Evolutionary conservation across 1,284 basidiomycete genomes (phyloP).

Genomic region (Rhodotorula mucilaginosa): DNA sequence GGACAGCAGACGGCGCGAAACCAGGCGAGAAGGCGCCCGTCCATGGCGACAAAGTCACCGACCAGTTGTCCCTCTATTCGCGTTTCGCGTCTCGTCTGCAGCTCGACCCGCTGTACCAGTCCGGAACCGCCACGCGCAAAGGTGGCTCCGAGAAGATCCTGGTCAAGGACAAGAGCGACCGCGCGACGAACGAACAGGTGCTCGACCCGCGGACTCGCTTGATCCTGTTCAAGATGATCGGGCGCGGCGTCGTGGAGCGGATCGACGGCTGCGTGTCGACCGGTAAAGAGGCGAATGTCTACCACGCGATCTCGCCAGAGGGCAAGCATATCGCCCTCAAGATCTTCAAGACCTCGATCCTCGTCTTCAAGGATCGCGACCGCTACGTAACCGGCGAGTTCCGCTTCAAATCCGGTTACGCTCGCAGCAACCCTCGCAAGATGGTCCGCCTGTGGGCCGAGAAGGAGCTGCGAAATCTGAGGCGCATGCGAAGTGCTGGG

Average conservation of each 20-base stretch:
- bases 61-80: slow-evolving; percentile 66
- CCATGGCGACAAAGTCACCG: slow-evolving; percentile 48
- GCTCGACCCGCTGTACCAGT: slow-evolving; percentile 61
- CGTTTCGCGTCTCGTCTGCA: slow-evolving; percentile 59
- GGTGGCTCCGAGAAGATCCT: slow-evolving; percentile 80
- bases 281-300: slow-evolving; percentile 75
- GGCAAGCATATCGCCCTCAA: slow-evolving; percentile 75
- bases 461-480: slow-evolving; percentile 96
- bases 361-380: slow-evolving; percentile 95
- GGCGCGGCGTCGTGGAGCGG: slow-evolving; percentile 75
- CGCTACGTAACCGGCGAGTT: slow-evolving; percentile 84
- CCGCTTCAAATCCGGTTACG: slow-evolving; percentile 89
- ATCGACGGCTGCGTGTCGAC: slow-evolving; percentile 93
- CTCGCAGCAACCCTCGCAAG: slow-evolving; percentile 89
- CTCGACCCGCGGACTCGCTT: slow-evolving; percentile 84
- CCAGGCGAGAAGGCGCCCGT: slow-evolving; percentile 32
- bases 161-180: slow-evolving; percentile 82
- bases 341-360: slow-evolving; percentile 97
- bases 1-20: slow-evolving; percentile 10
- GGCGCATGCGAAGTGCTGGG: slow-evolving; percentile 74
- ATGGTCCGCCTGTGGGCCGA: slow-evolving; percentile 99
- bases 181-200: slow-evolving; percentile 91
- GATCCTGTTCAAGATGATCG: slow-evolving; percentile 90
- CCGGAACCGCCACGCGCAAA: slow-evolving; percentile 69
- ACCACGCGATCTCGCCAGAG: slow-evolving; percentile 34